Percentiles rank a stretch among this genome's conserved stretches.
Evolutionary conservation across 2,329 filamentous ascomycete species (phyloP).

Genomic region (Paecilomyces sp.): DNA sequence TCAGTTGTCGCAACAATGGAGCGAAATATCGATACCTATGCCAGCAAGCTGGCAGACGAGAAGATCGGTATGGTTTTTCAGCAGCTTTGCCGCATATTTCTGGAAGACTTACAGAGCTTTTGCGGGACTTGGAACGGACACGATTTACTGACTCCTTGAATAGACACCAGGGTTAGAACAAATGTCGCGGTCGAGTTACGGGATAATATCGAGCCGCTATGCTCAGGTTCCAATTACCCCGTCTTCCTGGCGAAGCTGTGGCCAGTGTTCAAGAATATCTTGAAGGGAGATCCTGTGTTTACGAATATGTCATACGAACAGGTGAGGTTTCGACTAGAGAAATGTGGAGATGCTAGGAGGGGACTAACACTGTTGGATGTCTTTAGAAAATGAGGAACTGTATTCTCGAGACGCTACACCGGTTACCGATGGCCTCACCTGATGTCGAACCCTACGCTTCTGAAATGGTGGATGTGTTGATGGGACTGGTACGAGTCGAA

Average conservation of each 20-base stretch:
- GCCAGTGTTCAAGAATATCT: conserved; percentile 78
- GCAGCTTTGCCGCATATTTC: background rate
- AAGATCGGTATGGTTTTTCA: conserved; percentile 34
- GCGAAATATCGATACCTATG: conserved; percentile 44
- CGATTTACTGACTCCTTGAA: conserved; percentile 1
- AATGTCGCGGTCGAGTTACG: conserved; percentile 79
- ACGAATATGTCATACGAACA: conserved; percentile 86
- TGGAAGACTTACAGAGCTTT: background rate
- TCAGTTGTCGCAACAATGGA: conserved; percentile 27
- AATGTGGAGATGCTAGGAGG: background rate
- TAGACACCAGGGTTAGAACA: conserved; percentile 75
- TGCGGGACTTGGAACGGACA: conserved; percentile 2
- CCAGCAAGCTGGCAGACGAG: conserved; percentile 41
- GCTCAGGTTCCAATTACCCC: conserved; percentile 70
- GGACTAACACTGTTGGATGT: background rate
- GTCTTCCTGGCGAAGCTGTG: conserved; percentile 81
- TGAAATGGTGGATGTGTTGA: conserved; percentile 83
- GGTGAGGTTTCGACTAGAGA: conserved; percentile 42
- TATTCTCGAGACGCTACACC: conserved; percentile 88
- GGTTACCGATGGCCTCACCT: conserved; percentile 65
- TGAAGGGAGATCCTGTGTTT: conserved; percentile 82
- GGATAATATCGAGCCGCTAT: conserved; percentile 78
- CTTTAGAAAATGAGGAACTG: conserved; percentile 79
- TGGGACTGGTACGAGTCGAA: conserved; percentile 80
- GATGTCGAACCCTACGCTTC: conserved; percentile 86